Evolutionary conservation across 768 basidiomycete species (phyloP).

Genomic region (Cystobasidium ongulense): DNA sequence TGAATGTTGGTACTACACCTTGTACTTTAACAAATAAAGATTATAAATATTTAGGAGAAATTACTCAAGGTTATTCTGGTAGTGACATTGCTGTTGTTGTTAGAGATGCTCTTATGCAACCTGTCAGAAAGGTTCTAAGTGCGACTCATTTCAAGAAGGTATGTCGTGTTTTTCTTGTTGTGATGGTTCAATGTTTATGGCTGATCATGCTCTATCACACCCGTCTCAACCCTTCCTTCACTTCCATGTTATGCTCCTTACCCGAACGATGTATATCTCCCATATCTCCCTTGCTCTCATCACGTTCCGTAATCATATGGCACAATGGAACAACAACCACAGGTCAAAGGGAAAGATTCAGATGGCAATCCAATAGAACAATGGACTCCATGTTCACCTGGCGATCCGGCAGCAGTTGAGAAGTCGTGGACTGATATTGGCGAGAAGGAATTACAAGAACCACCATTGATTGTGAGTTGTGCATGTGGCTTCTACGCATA

Average conservation of each 20-base stretch:
- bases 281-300: too few relatives aligned
- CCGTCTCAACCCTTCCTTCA: too few relatives aligned
- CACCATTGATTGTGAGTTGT: conserved; percentile 57
- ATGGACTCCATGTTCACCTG: conserved; percentile 95
- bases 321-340: too few relatives aligned
- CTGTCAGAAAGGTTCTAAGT: conserved; percentile 86
- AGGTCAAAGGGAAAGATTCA: conserved; percentile 46
- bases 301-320: too few relatives aligned
- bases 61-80: conserved; percentile 86
- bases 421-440: conserved; percentile 81
- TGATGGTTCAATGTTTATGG: background rate
- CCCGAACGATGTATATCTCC: too few relatives aligned
- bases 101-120: conserved; percentile 96
- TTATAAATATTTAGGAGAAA: conserved; percentile 68
- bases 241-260: too few relatives aligned
- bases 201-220: too few relatives aligned
- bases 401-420: conserved; percentile 73
- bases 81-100: conserved; percentile 92
- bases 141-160: conserved; percentile 85
- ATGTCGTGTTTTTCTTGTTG: conserved; percentile 22
- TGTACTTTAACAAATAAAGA: conserved; percentile 71
- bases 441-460: conserved; percentile 82
- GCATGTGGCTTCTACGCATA: background rate
- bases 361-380: conserved; percentile 45
- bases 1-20: conserved; percentile 88